Evolutionary conservation across 495 filamentous ascomycete genomes (phyloP).

Genomic region (Penicillium salamii): DNA sequence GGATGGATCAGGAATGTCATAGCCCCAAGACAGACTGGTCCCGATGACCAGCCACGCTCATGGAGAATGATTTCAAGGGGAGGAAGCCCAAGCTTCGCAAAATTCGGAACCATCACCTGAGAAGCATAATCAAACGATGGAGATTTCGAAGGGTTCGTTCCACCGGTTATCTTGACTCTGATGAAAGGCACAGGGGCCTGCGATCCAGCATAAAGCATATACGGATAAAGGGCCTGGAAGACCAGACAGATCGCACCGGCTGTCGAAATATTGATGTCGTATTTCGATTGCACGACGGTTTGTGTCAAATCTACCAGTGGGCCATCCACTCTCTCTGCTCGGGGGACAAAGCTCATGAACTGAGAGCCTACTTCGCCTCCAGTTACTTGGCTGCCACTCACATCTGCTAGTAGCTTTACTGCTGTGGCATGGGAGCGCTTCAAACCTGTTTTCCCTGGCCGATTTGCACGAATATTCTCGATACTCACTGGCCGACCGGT

Average conservation of each 20-base stretch:
- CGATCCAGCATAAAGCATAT: conserved; percentile 58
- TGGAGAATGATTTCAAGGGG: conserved; percentile 53
- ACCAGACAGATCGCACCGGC: conserved; percentile 60
- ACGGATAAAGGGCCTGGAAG: conserved; percentile 80
- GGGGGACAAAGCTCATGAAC: conserved; percentile 51
- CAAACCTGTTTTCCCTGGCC: conserved; percentile 57
- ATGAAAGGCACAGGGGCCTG: conserved; percentile 31
- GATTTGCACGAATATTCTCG: conserved; percentile 66
- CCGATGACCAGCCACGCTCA: conserved; percentile 66
- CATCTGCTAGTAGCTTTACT: conserved; percentile 61
- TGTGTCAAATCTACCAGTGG: conserved; percentile 8
- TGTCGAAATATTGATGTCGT: conserved; percentile 33
- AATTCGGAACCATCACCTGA: conserved; percentile 70
- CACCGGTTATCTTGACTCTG: conserved; percentile 64
- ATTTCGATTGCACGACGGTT: conserved; percentile 20
- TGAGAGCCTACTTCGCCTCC: conserved; percentile 56
- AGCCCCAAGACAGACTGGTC: conserved; percentile 53
- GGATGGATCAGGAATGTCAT: conserved; percentile 59
- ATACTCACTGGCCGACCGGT: conserved; percentile 64
- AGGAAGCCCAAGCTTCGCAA: conserved; percentile 62
- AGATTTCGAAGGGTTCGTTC: conserved; percentile 72
- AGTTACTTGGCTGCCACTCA: conserved; percentile 55
- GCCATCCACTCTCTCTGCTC: background rate
- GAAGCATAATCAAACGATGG: conserved; percentile 74
- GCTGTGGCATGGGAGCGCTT: conserved; percentile 73